phyloP scores from a whole-genome alignment of 345 rosid genomes.

The Gossypium australe region DNA sequence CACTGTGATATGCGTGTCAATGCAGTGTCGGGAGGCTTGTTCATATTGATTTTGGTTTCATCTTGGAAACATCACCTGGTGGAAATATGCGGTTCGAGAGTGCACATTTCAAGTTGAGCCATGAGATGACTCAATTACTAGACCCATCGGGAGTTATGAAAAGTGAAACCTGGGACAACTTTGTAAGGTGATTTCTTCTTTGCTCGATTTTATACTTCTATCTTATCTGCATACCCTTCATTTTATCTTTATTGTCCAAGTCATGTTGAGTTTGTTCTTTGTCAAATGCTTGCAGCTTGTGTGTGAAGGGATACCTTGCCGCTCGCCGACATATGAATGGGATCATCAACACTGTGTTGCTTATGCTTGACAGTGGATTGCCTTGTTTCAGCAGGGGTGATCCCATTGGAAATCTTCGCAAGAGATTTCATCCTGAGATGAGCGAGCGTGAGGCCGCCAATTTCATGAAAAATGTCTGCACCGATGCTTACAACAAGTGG shows the following conservation, averaged over 20 bases:
- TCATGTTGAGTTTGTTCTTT: neutral
- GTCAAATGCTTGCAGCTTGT: constrained; percentile 41
- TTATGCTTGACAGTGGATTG: constrained; percentile 95
- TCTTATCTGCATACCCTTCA: neutral
- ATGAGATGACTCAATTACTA: constrained; percentile 95
- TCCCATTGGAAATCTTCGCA: constrained; percentile 92
- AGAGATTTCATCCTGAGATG: constrained; percentile 96
- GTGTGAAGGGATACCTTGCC: constrained; percentile 88
- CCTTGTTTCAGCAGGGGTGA: constrained; percentile 98
- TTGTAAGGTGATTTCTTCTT: constrained; percentile 51
- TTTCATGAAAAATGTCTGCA: constrained; percentile 80
- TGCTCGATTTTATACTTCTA: neutral
- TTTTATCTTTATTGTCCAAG: neutral
- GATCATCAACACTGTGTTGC: constrained; percentile 66
- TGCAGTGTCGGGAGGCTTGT: constrained; percentile 91
- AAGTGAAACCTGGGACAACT: constrained; percentile 80
- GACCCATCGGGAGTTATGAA: constrained; percentile 94
- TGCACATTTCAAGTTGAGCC: constrained; percentile 98
- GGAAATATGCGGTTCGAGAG: constrained; percentile 97
- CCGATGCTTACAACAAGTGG: constrained; percentile 95
- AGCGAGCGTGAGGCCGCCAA: constrained; percentile 95
- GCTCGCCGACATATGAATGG: constrained; percentile 91
- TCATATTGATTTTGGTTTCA: constrained; percentile 97
- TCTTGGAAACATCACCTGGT: constrained; percentile 93
- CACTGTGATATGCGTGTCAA: constrained; percentile 9